Evolutionary conservation across 139 green algal species (phyloP).

Genomic region (Coelastrella sp.): DNA sequence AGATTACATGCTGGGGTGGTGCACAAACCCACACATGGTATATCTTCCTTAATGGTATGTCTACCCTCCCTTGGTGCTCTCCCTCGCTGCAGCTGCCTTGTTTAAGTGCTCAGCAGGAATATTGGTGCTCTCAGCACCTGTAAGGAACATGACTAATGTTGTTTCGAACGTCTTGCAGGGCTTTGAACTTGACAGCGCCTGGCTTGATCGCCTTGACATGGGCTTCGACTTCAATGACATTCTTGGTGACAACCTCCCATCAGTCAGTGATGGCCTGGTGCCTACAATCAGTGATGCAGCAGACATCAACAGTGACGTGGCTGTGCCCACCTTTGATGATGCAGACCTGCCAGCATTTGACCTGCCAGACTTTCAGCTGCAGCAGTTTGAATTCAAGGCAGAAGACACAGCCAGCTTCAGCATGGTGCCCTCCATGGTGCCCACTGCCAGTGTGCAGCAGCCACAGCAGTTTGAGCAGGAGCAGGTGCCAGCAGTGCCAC

Average conservation of each 20-base stretch:
- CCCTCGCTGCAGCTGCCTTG: background rate
- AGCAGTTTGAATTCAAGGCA: constrained; percentile 28
- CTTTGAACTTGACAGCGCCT: constrained; percentile 62
- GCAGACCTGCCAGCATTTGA: constrained; percentile 24
- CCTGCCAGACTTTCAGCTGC: constrained; percentile 10
- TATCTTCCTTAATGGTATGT: no score
- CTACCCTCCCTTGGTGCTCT: background rate
- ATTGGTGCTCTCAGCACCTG: background rate
- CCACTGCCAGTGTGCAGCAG: constrained; percentile 15
- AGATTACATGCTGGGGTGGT: no score
- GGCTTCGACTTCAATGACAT: constrained; percentile 65
- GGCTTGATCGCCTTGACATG: constrained; percentile 63
- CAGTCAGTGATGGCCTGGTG: constrained; percentile 46
- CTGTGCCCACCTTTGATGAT: constrained; percentile 39
- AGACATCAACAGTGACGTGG: constrained; percentile 11
- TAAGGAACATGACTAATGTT: background rate
- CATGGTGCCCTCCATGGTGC: background rate
- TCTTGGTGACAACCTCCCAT: constrained; percentile 12
- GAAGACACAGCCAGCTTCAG: constrained; percentile 9
- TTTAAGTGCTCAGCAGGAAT: background rate
- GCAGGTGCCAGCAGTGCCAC: background rate
- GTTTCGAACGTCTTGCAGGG: background rate
- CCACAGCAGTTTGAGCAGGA: constrained; percentile 17
- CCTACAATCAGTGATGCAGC: constrained; percentile 39
- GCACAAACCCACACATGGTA: no score